A percentile compares a stretch with the other conserved stretches of the same genome.
phyloP scores from a whole-genome alignment of 371 early-diverging fungal species.

The Blakeslea trispora region DNA sequence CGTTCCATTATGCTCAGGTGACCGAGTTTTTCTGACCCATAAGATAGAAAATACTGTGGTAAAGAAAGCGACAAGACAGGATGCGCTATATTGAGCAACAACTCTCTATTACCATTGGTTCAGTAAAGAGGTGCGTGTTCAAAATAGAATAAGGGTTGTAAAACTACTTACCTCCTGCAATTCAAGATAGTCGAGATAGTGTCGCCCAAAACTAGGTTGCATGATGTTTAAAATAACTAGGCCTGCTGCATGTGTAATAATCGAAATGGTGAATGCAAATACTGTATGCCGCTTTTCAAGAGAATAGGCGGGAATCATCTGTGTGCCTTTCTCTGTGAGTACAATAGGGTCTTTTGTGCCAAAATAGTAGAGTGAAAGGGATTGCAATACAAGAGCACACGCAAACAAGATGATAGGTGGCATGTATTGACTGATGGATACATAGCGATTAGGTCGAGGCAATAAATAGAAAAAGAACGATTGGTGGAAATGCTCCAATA shows the following conservation, averaged over 20 bases:
- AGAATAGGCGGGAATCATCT: constrained; percentile 34
- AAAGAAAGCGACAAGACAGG: constrained; percentile 14
- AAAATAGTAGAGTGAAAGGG: constrained; percentile 46
- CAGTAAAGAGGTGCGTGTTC: no score
- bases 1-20: constrained; percentile 38
- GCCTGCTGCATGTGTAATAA: constrained; percentile 37
- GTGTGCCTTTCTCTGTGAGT: constrained; percentile 9
- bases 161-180: constrained; percentile 21
- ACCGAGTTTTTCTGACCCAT: constrained; percentile 16
- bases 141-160: no score
- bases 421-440: constrained; percentile 89
- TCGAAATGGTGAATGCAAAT: constrained; percentile 39
- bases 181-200: constrained; percentile 13
- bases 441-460: constrained; percentile 72
- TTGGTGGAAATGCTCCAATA: constrained; percentile 94
- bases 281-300: constrained; percentile 27
- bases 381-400: constrained; percentile 63
- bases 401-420: constrained; percentile 78
- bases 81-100: constrained; percentile 27
- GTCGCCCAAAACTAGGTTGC: constrained; percentile 31
- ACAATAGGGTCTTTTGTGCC: constrained; percentile 23
- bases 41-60: constrained; percentile 14
- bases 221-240: constrained; percentile 41
- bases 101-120: no score
- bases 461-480: constrained; percentile 95